Base-by-base conservation (phyloP, 2,329 filamentous ascomycete species). In the Ophiocordyceps camponoti-saundersi region DNA sequence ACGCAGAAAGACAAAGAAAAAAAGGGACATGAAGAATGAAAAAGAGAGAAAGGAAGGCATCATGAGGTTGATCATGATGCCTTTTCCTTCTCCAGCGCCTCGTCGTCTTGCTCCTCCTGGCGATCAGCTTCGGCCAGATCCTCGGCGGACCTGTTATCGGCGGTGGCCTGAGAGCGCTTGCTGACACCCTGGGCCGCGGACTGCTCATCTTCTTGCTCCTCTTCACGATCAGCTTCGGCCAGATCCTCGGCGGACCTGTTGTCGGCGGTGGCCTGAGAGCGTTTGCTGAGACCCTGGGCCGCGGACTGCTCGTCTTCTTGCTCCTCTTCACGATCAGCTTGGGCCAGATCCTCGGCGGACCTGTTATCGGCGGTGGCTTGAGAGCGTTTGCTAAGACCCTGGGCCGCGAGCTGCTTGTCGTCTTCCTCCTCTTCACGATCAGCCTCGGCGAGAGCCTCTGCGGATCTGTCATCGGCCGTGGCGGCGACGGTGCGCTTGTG, bases 401-500 rank as follows among this genome's bases (percentile, higher is more conserved):
- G 10, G 6, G 18, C 36, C 18, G 34, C 18, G n/a, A 40, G 36
- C n/a, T 40, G 13, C 15, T 39, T 20, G 6, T 48, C 47, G 5
- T 46, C 44, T 5, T 48, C 47, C 6, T 46, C 48, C 12, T 46
- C 45, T 3, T 44, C n/a, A 42, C 44, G 44, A 15, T 45, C 42
- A 8, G 42, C 44, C 10, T 46, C 26, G 8, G 45, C 45, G 22
- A 36, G 42, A n/a, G 23, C 36, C 21, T 41, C 26, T 5, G 8
- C 10, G 34, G 44, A 22, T 12, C 40, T 32, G 30, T 46, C 18
- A 5, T 36, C 20, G 45, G 52, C 53, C 50, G 49, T 54, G 52
- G 64, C 53, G 50, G 49, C 54, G 52, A 64, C 63, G 15, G 63
- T 55, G 16, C 62, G 55, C 62, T 73, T 79, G 56, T 72, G 73